Base-by-base conservation (phyloP, 169 alveolate species). In the Plasmodium reichenowi region DNA sequence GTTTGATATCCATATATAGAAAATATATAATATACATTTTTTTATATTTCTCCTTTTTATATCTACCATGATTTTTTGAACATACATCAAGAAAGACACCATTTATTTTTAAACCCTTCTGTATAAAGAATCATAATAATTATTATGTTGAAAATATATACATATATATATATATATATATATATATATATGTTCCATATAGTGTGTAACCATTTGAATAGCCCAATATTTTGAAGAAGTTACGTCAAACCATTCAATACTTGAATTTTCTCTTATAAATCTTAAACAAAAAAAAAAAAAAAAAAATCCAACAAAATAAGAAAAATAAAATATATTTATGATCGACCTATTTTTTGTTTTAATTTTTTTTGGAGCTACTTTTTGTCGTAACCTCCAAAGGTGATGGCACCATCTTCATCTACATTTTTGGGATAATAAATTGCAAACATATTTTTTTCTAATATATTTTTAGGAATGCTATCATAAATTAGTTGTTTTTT, bases 191-290 rank as follows among this genome's bases (percentile, higher is more conserved):
- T 38, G 10, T 38, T 38, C 47, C 22, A 5, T 38, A 38, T 5
- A 38, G 47, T 38, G 47, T 38, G 2, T 60, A 43, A 83, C 91
- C 91, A 83, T 67, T 83, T 83, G 56, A 13, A 83, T 52, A 38
- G 91, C 73, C 91, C 91, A 83, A 72, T 83, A 83, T 47, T 83
- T 83, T 83, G 15, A 56, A 72, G 91, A 83, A 22, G 83, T 54
- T 17, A 83, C 91, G 38, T 48, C 91, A 68, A 83, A 83, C 91
- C 91, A 83, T 48, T 83, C 85, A 45, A 83, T 83, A 26, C 24
- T 68, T 22, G 76, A 62, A n/a, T 83, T 83, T 26, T 70, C 85
- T 29, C 58, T 58, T 38, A 83, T 83, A 58, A 52, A 83, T 38
- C 91, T 83, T 54, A 54, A 67, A 32, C 48, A 63, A 60, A 48